Percentiles rank a stretch among this genome's conserved stretches.
phyloP scores from a whole-genome alignment of 306 rosid genomes.

The Amphicarpaea edgeworthii region DNA sequence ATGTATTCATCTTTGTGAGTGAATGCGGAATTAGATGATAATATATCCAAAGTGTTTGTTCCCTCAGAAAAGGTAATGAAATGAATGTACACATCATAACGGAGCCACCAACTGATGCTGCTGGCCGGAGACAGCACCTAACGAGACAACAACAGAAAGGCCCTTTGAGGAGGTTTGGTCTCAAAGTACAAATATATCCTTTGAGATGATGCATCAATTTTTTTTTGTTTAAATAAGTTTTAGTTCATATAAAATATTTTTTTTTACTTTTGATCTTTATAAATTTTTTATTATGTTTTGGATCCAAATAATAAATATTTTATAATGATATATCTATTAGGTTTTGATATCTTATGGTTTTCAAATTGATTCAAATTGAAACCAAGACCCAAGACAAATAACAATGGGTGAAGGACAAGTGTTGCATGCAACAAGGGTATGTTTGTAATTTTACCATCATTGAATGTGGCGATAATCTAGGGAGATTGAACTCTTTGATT shows the following conservation, averaged over 20 bases:
- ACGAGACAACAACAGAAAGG: conserved; percentile 32
- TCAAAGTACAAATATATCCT: neutral
- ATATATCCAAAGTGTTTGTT: conserved; percentile 29
- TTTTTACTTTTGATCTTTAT: no score
- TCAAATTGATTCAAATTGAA: no score
- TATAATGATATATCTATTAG: no score
- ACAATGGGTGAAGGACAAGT: neutral
- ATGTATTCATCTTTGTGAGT: neutral
- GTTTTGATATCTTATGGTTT: no score
- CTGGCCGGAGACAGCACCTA: conserved; percentile 43
- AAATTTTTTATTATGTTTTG: no score
- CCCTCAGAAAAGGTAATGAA: neutral
- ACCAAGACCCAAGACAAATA: neutral
- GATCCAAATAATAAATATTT: no score
- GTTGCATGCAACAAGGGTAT: neutral
- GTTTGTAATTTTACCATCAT: neutral
- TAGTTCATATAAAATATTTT: no score
- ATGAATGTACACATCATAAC: neutral
- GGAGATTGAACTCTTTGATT: conserved; percentile 34
- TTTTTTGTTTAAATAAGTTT: no score
- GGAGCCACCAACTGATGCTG: conserved; percentile 42
- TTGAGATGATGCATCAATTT: neutral
- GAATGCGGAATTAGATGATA: conserved; percentile 33
- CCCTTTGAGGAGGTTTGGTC: neutral
- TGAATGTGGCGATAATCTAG: conserved; percentile 43